Base-by-base conservation (phyloP, 345 rosid species). In the Limnanthes douglasii region DNA sequence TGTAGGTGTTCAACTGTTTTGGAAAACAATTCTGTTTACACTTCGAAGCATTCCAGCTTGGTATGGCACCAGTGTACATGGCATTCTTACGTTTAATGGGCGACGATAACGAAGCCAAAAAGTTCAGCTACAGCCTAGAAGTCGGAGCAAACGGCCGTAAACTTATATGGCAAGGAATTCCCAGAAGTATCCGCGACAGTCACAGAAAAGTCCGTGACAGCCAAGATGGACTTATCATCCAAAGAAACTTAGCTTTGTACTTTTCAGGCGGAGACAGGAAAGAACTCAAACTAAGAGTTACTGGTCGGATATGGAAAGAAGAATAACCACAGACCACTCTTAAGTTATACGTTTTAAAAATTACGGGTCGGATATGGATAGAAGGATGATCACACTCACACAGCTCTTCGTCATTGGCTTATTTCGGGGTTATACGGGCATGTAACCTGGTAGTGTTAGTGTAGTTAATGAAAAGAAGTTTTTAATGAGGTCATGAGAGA, bases 1-100 rank as follows among this genome's bases (percentile, higher is more conserved):
- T n/a, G n/a, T n/a, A 81, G 94, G 92, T 86, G 16, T 86, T 86
- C 61, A 78, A 75, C 64, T 81, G 97, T 57, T 81, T 71, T n/a
- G 93, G 94, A 31, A 68, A 78, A 43, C 86, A 81, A 26, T 86
- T 86, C 63, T 86, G 94, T 54, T 69, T 86, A 39, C 94, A 86
- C 59, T 86, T 86, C 32, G 97, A 86, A 70, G 97, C 93, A 5
- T 81, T 86, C 55, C 93, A 75, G 64, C 60, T 81, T 2, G 94
- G 88, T 25, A 55, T 55, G 63, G 71, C 85, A 15, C 93, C 83
- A 5, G 93, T 86, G 8, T 86, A 81, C 59, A 86, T 86, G 78
- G 86, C 96, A 21, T 86, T 86, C 51, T 37, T 86, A 36, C 64
- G 93, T 20, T 86, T 86, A 37, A 86, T 86, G 97, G 94, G 97